These are phyloP conservation scores for Phytophthora foliorum DNA, from an alignment of 352 stramenopile species.

Conservation along the genomic window DNA sequence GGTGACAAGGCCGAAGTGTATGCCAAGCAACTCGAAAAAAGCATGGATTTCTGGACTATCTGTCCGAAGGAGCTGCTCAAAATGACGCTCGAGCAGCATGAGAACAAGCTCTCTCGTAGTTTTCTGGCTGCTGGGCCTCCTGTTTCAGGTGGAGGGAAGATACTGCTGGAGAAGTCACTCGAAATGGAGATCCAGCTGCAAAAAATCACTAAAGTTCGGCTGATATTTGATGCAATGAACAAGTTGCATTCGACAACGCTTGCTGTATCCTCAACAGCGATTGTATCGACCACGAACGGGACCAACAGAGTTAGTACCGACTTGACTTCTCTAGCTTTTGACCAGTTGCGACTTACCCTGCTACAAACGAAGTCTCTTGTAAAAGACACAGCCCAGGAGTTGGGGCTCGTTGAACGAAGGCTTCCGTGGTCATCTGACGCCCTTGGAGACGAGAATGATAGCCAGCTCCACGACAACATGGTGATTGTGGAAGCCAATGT, in stretches of 20 bases:
- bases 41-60: constrained; percentile 58
- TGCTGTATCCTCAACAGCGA: not conserved
- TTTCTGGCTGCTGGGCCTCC: constrained; percentile 46
- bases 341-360: constrained; percentile 51
- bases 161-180: constrained; percentile 37
- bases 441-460: constrained; percentile 17
- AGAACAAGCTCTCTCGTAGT: constrained; percentile 55
- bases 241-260: constrained; percentile 31
- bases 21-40: constrained; percentile 39
- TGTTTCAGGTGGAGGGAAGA: constrained; percentile 36
- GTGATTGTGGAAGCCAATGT: constrained; percentile 63
- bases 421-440: constrained; percentile 60
- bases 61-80: constrained; percentile 58
- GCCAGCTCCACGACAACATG: constrained; percentile 18
- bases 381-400: constrained; percentile 56
- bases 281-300: not conserved
- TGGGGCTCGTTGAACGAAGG: constrained; percentile 51
- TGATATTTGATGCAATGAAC: constrained; percentile 55
- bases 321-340: constrained; percentile 27
- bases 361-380: constrained; percentile 62
- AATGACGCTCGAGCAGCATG: constrained; percentile 48
- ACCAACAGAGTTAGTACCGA: not conserved
- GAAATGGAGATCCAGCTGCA: constrained; percentile 65
- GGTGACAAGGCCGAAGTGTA: constrained; percentile 36
- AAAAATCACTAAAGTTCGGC: constrained; percentile 56